phyloP scores from a whole-genome alignment of 495 filamentous ascomycete genomes.

The Penicillium coffeae region DNA sequence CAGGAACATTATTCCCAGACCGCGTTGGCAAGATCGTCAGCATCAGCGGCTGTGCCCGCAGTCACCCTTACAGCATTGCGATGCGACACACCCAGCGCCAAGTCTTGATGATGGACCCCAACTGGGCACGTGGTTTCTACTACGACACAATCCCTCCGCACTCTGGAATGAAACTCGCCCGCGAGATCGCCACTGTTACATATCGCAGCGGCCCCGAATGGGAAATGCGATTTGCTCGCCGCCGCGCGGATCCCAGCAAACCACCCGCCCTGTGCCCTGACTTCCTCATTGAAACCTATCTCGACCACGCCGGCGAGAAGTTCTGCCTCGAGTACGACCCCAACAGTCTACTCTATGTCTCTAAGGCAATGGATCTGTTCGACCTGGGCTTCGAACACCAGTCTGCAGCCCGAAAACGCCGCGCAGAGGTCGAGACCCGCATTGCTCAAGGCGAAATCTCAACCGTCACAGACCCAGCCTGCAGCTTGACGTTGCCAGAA shows the following conservation, averaged over 20 bases:
- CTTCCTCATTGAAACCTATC: slow-evolving; percentile 96
- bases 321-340: slow-evolving; percentile 98
- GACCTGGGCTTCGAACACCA: slow-evolving; percentile 76
- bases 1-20: slow-evolving; percentile 80
- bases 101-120: slow-evolving; percentile 97
- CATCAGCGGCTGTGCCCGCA: slow-evolving; percentile 91
- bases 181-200: slow-evolving; percentile 96
- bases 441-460: slow-evolving; percentile 35
- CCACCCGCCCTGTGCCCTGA: slow-evolving; percentile 93
- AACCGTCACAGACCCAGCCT: slow-evolving; percentile 44
- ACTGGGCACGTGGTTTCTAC: slow-evolving; percentile 97
- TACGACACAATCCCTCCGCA: slow-evolving; percentile 88
- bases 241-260: slow-evolving; percentile 78
- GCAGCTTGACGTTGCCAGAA: slow-evolving; percentile 81
- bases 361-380: slow-evolving; percentile 98
- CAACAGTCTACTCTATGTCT: slow-evolving; percentile 94
- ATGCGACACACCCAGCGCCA: slow-evolving; percentile 99
- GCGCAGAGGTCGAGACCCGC: slow-evolving; percentile 48
- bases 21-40: slow-evolving; percentile 78
- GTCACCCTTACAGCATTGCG: slow-evolving; percentile 96
- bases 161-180: slow-evolving; percentile 93
- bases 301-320: slow-evolving; percentile 98
- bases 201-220: slow-evolving; percentile 97
- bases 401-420: slow-evolving; percentile 40
- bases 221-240: slow-evolving; percentile 90